These are phyloP conservation scores for Sphaceloma murrayae DNA, from an alignment of 2,329 filamentous ascomycete species.

Conservation along the genomic window DNA sequence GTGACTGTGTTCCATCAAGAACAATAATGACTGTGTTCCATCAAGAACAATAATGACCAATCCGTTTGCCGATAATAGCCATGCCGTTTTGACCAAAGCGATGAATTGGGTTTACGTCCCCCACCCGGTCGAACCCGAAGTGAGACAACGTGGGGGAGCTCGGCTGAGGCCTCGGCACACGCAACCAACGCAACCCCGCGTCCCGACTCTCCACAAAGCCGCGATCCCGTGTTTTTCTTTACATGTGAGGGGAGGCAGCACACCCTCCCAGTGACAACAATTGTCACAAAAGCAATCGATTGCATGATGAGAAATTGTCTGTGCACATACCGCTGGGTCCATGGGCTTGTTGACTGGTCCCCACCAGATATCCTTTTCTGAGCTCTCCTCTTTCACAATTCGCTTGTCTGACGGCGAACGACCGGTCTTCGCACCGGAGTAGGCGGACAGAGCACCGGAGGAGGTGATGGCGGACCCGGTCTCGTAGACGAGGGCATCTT, in stretches of 20 bases:
- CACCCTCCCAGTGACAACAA: too few species aligned
- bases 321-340: slow-evolving; percentile 74
- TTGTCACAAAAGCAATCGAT: too few species aligned
- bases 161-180: too few species aligned
- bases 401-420: slow-evolving; percentile 96
- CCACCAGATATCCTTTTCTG: slow-evolving; percentile 95
- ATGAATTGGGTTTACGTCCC: slow-evolving; percentile 16
- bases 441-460: slow-evolving; percentile 87
- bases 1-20: too few species aligned
- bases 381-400: slow-evolving; percentile 83
- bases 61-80: not conserved
- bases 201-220: slow-evolving; percentile 9
- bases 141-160: not conserved
- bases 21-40: too few species aligned
- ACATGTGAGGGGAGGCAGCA: too few species aligned
- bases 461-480: slow-evolving; percentile 96
- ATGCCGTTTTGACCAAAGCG: not conserved
- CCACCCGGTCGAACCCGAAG: slow-evolving; percentile 25
- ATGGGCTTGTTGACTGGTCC: slow-evolving; percentile 99
- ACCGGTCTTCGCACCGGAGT: slow-evolving; percentile 96
- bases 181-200: slow-evolving; percentile 4
- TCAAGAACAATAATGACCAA: too few species aligned
- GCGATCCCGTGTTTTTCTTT: slow-evolving; percentile 11
- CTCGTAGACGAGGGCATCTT: slow-evolving; percentile 98
- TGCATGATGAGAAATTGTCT: not conserved